These are phyloP conservation scores for Globisporangium canariense DNA, from an alignment of 352 stramenopile genomes.

Conservation along the genomic window DNA sequence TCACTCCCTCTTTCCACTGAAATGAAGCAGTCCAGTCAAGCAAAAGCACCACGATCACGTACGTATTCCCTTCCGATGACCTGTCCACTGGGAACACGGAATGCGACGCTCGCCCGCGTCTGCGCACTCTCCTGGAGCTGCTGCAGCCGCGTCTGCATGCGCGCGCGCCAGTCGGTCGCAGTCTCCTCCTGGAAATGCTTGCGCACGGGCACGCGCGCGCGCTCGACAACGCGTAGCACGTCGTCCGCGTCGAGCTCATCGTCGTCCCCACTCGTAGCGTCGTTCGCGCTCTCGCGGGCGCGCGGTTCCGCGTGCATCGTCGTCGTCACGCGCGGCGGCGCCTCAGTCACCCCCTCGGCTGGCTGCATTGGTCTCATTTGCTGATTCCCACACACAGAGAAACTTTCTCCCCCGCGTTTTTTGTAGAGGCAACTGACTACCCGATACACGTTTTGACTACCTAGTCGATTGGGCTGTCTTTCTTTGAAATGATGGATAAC, in stretches of 20 bases:
- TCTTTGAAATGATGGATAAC: too few species aligned
- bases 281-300: constrained; percentile 4
- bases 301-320: neutral
- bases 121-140: neutral
- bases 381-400: neutral
- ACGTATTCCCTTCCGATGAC: constrained; percentile 11
- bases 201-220: constrained; percentile 7
- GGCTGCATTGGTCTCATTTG: neutral
- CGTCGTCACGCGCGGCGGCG: too few species aligned
- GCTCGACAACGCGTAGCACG: neutral
- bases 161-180: constrained; percentile 16
- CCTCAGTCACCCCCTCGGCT: neutral
- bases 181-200: constrained; percentile 14
- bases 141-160: constrained; percentile 25
- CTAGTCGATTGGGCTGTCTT: too few species aligned
- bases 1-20: neutral
- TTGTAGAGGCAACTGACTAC: too few species aligned
- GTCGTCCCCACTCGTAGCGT: constrained; percentile 9
- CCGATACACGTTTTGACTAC: too few species aligned
- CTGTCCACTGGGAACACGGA: neutral
- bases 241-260: constrained; percentile 2
- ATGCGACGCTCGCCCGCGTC: neutral
- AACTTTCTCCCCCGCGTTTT: neutral
- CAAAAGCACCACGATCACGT: neutral
- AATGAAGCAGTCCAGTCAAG: neutral